Evolutionary conservation across 2,329 filamentous ascomycete species (phyloP), one percentile per base, ranked within the genome.

Genomic region (Aspergillus tanneri): DNA sequence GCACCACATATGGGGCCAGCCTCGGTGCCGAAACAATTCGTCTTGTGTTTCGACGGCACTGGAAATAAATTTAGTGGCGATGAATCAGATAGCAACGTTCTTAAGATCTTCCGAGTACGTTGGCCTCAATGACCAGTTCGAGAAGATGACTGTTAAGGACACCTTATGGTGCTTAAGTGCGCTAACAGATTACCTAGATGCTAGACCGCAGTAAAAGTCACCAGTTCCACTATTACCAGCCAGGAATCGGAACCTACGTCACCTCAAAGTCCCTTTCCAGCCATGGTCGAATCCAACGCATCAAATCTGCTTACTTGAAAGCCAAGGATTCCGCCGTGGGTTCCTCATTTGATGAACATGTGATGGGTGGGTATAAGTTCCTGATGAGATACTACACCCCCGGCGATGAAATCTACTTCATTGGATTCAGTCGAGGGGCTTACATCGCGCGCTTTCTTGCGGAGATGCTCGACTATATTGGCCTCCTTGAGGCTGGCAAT

Each of bases 391-490:
- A 85, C 64, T 88, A 88, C 63, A 76, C 76, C 36, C 77, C 80
- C 0, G 75, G 75, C 9, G 73, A 77, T 50, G 72, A 77, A 46
- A 86, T 88, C 27, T 88, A 83, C 63, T 82, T 88, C 69, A 88
- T 88, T 50, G 86, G 86, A 0, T 90, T 89, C 69, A 86, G 82
- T 35, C 80, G 86, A 16, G 86, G 86, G 14, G 79, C 85, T 1
- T 89, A 89, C 59, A 86, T 87, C 35, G 86, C 86, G 0, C 81
- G 86, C 2, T 89, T 89, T 60, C 71, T 90, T 0, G 87, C 88
- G 0, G 88, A 93, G 62, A 92, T 92, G 88, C 77, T 93, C 5
- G 88, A 93, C 60, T 85, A 88, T 57, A 84, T 93, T 46, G 89
- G 90, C 1, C 75, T 95, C 0, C 75, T 95, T 11, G 86, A 85